These are phyloP conservation scores for Forsythia suspensa DNA, from an alignment of 257 asterid species.

Conservation along the genomic window DNA sequence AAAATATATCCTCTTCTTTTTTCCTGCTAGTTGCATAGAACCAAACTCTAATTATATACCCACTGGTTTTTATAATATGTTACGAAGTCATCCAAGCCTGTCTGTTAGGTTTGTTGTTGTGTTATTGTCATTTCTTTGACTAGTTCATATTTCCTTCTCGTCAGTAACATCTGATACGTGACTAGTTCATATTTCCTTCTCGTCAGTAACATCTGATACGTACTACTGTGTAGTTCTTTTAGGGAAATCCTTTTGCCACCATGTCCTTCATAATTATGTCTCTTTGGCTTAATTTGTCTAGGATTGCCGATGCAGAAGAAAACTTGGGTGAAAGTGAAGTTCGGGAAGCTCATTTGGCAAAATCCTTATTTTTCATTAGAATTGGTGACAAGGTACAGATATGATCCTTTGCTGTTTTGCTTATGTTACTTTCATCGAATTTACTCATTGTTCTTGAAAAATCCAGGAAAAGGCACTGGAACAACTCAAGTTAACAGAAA, in stretches of 20 bases:
- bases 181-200: not conserved
- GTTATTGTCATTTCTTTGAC: not conserved
- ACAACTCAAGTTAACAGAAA: conserved; percentile 88
- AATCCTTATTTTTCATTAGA: conserved; percentile 69
- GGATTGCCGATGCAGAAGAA: conserved; percentile 96
- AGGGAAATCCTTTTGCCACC: not conserved
- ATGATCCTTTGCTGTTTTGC: not conserved
- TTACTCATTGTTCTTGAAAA: conserved; percentile 16
- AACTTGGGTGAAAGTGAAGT: conserved; percentile 97
- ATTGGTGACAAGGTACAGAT: conserved; percentile 72
- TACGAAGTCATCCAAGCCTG: not conserved
- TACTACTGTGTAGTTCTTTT: not conserved
- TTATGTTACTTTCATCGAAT: not conserved
- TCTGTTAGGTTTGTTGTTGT: not conserved
- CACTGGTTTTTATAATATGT: not conserved
- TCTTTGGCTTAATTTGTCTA: conserved; percentile 32
- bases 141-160: conserved; percentile 1
- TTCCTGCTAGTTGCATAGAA: not conserved
- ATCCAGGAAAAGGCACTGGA: conserved; percentile 91
- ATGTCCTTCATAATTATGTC: conserved; percentile 8
- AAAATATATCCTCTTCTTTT: not conserved
- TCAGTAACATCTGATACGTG: not conserved
- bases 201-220: not conserved
- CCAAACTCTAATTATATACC: not conserved
- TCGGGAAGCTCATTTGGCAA: conserved; percentile 92